These are phyloP conservation scores for Esteya vermicola DNA, from an alignment of 2,329 filamentous ascomycete genomes.

Conservation along the genomic window DNA sequence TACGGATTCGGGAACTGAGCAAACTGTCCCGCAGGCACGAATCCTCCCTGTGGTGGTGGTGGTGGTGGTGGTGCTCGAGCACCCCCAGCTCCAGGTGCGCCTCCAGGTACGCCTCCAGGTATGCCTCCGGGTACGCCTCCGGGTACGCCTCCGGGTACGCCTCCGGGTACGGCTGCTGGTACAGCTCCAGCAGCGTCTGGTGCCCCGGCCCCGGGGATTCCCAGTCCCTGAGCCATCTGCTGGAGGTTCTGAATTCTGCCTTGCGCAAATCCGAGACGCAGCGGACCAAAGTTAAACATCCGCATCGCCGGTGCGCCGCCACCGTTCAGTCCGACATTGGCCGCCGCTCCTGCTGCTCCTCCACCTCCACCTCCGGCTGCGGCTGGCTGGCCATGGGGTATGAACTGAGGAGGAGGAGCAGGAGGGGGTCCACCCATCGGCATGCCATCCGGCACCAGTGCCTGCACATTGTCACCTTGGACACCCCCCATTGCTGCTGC, in stretches of 20 bases:
- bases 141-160: too few species aligned
- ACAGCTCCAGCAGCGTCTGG: constrained; percentile 9
- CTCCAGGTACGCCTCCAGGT: not conserved
- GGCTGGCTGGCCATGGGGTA: not conserved
- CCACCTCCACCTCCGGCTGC: not conserved
- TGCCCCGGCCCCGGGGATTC: constrained; percentile 23
- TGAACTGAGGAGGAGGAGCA: too few species aligned
- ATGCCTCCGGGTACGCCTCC: constrained; percentile 2
- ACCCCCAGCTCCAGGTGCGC: not conserved
- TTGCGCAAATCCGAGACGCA: constrained; percentile 66
- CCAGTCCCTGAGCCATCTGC: constrained; percentile 52
- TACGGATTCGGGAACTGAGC: not conserved
- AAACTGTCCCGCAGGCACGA: too few species aligned
- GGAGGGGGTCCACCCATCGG: not conserved
- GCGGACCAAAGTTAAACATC: constrained; percentile 46
- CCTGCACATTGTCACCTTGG: not conserved
- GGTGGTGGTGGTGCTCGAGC: constrained; percentile 4
- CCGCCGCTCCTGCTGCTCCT: not conserved
- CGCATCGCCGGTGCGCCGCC: constrained; percentile 11
- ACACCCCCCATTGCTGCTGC: not conserved
- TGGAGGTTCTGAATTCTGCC: constrained; percentile 47
- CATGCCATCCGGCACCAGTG: too few species aligned
- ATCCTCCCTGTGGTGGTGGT: too few species aligned
- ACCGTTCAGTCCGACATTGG: not conserved
- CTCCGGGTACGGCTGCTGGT: not conserved